Percentiles rank a stretch among this genome's conserved stretches.
Conservation (phyloP, 1,284 basidiomycete species). For the Boletus calvinii region DNA sequence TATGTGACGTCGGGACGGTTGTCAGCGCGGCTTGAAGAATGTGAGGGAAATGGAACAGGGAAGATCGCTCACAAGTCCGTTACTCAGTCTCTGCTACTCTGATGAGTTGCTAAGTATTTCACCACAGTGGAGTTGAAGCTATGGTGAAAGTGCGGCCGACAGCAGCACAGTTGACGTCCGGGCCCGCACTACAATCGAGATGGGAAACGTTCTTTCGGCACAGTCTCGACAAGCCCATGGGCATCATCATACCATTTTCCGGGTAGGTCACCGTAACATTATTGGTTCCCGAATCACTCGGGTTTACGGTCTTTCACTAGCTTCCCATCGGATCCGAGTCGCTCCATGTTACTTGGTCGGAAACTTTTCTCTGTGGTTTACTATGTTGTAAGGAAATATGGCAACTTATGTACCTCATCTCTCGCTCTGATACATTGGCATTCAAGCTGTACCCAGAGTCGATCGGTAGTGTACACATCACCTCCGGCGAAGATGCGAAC, state of each 20-base stretch:
- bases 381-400: conserved; percentile 16
- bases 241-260: conserved; percentile 9
- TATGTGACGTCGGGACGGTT: background rate
- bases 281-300: background rate
- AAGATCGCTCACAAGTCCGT: conserved; percentile 51
- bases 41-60: conserved; percentile 46
- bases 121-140: conserved; percentile 37
- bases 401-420: background rate
- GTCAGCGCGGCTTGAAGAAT: conserved; percentile 43
- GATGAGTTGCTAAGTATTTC: background rate
- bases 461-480: conserved; percentile 31
- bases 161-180: conserved; percentile 34
- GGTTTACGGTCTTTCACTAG: conserved; percentile 6
- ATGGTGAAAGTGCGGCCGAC: conserved; percentile 42
- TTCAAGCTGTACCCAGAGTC: conserved; percentile 32
- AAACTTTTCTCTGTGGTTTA: conserved; percentile 12
- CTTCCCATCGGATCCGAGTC: background rate
- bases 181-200: conserved; percentile 35
- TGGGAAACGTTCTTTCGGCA: conserved; percentile 41
- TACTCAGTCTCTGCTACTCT: background rate
- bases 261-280: conserved; percentile 19
- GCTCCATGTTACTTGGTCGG: background rate
- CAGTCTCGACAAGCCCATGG: conserved; percentile 25
- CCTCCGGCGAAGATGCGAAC: conserved; percentile 24
- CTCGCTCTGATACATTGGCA: background rate